Evolutionary conservation across 257 asterid genomes (phyloP), one percentile per base, ranked within the genome.

Genomic region (Parsonsia alboflavescens): DNA sequence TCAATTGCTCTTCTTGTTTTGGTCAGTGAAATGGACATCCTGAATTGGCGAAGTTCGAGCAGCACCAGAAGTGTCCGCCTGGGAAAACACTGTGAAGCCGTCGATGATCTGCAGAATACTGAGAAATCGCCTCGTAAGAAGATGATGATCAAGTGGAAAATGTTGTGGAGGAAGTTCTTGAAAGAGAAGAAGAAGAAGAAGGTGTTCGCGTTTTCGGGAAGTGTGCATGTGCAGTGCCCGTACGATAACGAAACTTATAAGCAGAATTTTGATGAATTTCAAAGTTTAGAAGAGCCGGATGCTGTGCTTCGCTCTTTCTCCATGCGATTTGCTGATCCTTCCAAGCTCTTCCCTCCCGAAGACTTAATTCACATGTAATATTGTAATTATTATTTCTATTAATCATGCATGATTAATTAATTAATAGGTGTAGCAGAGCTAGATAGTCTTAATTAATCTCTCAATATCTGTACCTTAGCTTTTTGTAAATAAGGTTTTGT

Each of bases 241-340:
- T 80, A 80, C n/a, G 74, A 73, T 62, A 44, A 68, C n/a, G 62
- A 68, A 13, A 68, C 73, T 13, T 76, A 80, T 42, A 46, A 68
- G 17, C 76, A 76, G 36, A 80, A 80, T 73, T 80, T 80, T 44
- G 84, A 80, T 11, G 11, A 80, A 19, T 81, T 76, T 6, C 76
- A 62, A 8, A 59, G n/a, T 10, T 62, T 48, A 54, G 79, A 73
- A 16, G 79, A 80, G 22, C 73, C 74, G 10, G 78, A 80, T 48
- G 50, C 54, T 11, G 75, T 75, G 22, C 73, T 77, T 3, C 79
- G 67, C 12, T 80, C 84, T 26, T 80, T 80, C 24, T 76, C 81
- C n/a, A 68, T 74, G 66, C 73, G 84, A 17, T 76, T 24, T 61
- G 78, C 74, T 16, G 66, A 80, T 80, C 57, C 81, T 15, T 76